Base-by-base conservation (phyloP, 495 filamentous ascomycete species). In the Talaromyces nanjingensis region DNA sequence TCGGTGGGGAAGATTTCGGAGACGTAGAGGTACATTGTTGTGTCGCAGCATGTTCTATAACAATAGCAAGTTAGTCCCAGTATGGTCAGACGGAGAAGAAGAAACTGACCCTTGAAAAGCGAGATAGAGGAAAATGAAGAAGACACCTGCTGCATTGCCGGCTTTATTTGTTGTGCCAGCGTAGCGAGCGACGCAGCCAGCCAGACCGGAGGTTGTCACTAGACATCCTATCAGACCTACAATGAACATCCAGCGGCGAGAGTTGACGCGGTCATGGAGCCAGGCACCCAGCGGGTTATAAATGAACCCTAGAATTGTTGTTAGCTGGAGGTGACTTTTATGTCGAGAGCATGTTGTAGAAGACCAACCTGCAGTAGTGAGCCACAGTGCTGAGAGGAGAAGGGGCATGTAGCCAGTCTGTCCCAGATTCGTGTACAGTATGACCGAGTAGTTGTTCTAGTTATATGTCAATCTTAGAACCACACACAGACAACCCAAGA, bases 1-100 rank as follows among this genome's bases (percentile, higher is more conserved):
- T 80, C 74, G 0, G 76, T 83, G 0, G 82, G 82, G 71, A 79
- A 82, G 20, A 84, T 81, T 65, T 83, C 81, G 2, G 78, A 72
- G 16, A 78, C 66, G 58, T 83, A 83, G 18, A 83, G 69, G 54
- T 80, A 84, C 71, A 79, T 80, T 7, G 78, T 78, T 1, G 81
- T 77, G 63, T 83, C 81, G n/a, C 79, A 74, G 68, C 70, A 80
- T 25, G 75, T 77, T 60, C 73, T 79, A 8, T 0, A 56, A 16
- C 11, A 27, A n/a, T n/a, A n/a, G n/a, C n/a, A n/a, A n/a, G 11
- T 56, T 27, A 27, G 24, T 56, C 11, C 11, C 0, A 6, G 9
- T 42, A 14, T 14, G 2, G 0, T 56, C 16, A 31, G 53, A 2
- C 3, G 6, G n/a, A 22, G 53, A 56, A 3, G 53, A 27, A 56